Evolutionary conservation across 805 yeast genomes (phyloP).

Genomic region (Pichia deserticola): DNA sequence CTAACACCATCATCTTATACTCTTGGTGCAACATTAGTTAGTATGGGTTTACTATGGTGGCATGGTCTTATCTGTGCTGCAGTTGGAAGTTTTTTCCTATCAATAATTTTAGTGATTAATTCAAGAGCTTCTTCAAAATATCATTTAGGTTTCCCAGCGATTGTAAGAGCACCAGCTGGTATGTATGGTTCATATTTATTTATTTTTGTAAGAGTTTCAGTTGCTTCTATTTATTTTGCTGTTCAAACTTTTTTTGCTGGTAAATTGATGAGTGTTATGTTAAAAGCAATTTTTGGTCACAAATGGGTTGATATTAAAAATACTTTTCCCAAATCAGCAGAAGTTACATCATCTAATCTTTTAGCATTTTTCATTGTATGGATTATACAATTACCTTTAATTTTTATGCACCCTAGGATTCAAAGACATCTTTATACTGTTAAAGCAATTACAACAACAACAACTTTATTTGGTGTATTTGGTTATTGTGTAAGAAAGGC

Average conservation of each 20-base stretch:
- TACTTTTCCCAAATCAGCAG: slow-evolving; percentile 30
- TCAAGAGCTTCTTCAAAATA: slow-evolving; percentile 41
- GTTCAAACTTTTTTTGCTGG: slow-evolving; percentile 42
- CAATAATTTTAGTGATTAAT: slow-evolving; percentile 36
- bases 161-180: slow-evolving; percentile 39
- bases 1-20: slow-evolving; percentile 19
- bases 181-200: slow-evolving; percentile 37
- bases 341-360: slow-evolving; percentile 34
- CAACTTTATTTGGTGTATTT: slow-evolving; percentile 15
- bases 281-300: slow-evolving; percentile 28
- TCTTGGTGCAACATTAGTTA: slow-evolving; percentile 16
- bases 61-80: slow-evolving; percentile 14
- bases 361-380: slow-evolving; percentile 39
- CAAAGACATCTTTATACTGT: slow-evolving; percentile 19
- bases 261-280: slow-evolving; percentile 31
- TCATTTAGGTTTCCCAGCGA: slow-evolving; percentile 43
- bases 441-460: slow-evolving; percentile 20
- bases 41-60: slow-evolving; percentile 17
- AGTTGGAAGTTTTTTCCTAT: slow-evolving; percentile 20
- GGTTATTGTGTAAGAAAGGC: slow-evolving; percentile 22
- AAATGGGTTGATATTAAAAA: slow-evolving; percentile 25
- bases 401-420: slow-evolving; percentile 37
- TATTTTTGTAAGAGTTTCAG: slow-evolving; percentile 34
- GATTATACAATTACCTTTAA: slow-evolving; percentile 33
- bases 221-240: slow-evolving; percentile 40